Conservation (phyloP, 768 basidiomycete genomes). For the Harrya chromipes region DNA sequence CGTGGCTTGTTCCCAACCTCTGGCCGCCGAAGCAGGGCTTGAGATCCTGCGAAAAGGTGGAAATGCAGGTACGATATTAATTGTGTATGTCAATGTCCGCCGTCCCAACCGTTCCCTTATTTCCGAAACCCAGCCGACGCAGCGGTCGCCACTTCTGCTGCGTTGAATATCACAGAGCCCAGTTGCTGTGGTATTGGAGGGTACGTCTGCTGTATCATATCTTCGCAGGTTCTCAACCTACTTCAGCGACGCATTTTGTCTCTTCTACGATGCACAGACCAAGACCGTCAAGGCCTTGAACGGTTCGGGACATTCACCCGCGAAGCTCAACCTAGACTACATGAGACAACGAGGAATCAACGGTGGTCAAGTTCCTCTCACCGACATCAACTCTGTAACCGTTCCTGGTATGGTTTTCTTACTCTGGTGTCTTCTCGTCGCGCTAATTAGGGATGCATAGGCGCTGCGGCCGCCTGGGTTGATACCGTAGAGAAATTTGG, state of each 20-base stretch:
- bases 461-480: slow-evolving; percentile 93
- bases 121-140: slow-evolving; percentile 64
- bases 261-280: slow-evolving; percentile 84
- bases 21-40: slow-evolving; percentile 87
- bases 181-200: slow-evolving; percentile 92
- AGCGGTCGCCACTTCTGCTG: slow-evolving; percentile 90
- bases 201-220: slow-evolving; percentile 36
- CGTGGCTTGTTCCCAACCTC: slow-evolving; percentile 86
- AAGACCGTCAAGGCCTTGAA: slow-evolving; percentile 87
- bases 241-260: slow-evolving; percentile 81
- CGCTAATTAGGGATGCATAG: slow-evolving; percentile 36
- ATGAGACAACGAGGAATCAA: slow-evolving; percentile 64
- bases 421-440: neutral
- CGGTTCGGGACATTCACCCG: slow-evolving; percentile 86
- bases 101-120: neutral
- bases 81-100: neutral
- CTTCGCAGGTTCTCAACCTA: slow-evolving; percentile 10
- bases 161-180: slow-evolving; percentile 88
- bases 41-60: slow-evolving; percentile 92
- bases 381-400: slow-evolving; percentile 87
- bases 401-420: slow-evolving; percentile 55
- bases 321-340: slow-evolving; percentile 74
- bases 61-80: slow-evolving; percentile 76
- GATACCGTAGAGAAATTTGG: slow-evolving; percentile 86
- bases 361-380: slow-evolving; percentile 67